phyloP scores from a whole-genome alignment of 2,329 filamentous ascomycete genomes.

The Cladosporium cucumerinum region DNA sequence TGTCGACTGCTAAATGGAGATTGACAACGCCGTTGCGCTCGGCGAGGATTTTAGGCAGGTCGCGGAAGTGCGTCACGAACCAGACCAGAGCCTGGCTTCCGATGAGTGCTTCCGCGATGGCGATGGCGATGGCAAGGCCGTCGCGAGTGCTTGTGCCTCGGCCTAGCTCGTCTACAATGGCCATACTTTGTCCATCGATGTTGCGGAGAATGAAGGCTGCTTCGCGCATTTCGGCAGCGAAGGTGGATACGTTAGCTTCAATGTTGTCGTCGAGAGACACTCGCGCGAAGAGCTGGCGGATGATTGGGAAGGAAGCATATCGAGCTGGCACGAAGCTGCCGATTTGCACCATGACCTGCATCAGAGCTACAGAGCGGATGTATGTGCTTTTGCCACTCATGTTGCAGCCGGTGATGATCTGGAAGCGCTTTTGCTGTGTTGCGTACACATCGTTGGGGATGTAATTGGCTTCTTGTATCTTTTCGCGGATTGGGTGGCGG shows the following conservation, averaged over 20 bases:
- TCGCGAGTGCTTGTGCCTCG: conserved; percentile 86
- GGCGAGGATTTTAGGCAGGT: conserved; percentile 71
- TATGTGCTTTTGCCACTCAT: conserved; percentile 99
- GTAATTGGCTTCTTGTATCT: conserved; percentile 64
- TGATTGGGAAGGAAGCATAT: conserved; percentile 76
- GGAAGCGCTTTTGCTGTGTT: conserved; percentile 74
- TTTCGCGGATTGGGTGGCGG: conserved; percentile 76
- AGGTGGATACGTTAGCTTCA: conserved; percentile 88
- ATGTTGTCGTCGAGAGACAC: conserved; percentile 84
- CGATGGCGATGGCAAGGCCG: conserved; percentile 82
- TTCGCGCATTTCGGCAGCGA: conserved; percentile 92
- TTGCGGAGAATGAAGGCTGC: conserved; percentile 90
- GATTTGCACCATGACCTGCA: conserved; percentile 90
- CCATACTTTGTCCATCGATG: conserved; percentile 60
- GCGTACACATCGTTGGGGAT: conserved; percentile 90
- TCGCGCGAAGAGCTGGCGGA: conserved; percentile 80
- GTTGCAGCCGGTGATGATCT: conserved; percentile 93
- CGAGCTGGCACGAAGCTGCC: conserved; percentile 85
- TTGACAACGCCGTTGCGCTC: conserved; percentile 77
- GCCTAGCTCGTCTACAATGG: conserved; percentile 88
- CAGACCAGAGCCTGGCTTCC: conserved; percentile 75
- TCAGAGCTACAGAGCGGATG: conserved; percentile 77
- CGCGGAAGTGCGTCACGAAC: conserved; percentile 91
- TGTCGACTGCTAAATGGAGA: conserved; percentile 72
- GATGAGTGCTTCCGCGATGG: conserved; percentile 83